Percentiles rank a stretch among this genome's conserved stretches.
Conservation (phyloP, 176 grass and related monocot species). For the Ananas comosus region DNA sequence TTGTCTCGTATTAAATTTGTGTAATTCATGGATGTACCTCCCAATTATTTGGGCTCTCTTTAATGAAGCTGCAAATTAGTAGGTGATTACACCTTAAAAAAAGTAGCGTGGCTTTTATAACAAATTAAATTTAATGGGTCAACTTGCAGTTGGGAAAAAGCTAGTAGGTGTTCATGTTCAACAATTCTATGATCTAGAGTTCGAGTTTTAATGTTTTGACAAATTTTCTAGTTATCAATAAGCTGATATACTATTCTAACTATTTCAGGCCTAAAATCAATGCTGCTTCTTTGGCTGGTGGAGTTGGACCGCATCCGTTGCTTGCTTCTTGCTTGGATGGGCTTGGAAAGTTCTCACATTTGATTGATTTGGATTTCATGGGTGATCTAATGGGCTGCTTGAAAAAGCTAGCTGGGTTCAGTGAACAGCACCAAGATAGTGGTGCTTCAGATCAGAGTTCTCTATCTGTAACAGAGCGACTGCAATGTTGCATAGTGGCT, state of each 20-base stretch:
- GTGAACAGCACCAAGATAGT: conserved; percentile 16
- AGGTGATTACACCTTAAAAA: no score
- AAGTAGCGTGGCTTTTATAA: no score
- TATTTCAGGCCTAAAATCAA: conserved; percentile 37
- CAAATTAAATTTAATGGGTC: no score
- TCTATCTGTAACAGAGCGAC: conserved; percentile 67
- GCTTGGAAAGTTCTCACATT: conserved; percentile 87
- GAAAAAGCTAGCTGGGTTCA: conserved; percentile 77
- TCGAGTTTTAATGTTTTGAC: no score
- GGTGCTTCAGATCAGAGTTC: conserved; percentile 22
- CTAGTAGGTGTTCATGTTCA: no score
- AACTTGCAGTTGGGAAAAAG: no score
- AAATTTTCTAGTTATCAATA: no score
- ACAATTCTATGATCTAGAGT: no score
- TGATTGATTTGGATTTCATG: conserved; percentile 96
- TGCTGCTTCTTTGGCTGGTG: conserved; percentile 19
- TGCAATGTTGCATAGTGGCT: conserved; percentile 87
- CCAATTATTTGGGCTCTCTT: no score
- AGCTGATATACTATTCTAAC: conserved; percentile 7
- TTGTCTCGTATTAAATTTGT: no score
- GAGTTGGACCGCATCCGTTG: conserved; percentile 37
- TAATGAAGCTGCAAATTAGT: no score
- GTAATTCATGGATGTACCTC: no score
- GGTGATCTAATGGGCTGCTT: conserved; percentile 75
- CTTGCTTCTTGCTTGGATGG: conserved; percentile 79